phyloP scores from a whole-genome alignment of 495 filamentous ascomycete species.

The Penicillium argentinense region DNA sequence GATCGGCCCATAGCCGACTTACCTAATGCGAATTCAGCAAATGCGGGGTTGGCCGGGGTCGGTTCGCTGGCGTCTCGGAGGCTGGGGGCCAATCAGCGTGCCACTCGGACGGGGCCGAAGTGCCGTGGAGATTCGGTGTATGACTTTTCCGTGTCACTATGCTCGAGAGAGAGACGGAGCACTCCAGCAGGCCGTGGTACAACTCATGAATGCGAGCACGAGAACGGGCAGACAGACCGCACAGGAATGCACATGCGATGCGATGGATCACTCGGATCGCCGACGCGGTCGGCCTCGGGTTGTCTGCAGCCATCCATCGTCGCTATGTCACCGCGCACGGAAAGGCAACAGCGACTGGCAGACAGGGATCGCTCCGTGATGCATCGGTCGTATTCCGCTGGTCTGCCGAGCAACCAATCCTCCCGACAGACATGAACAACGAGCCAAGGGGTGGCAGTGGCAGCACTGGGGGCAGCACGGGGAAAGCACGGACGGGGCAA shows the following conservation, averaged over 20 bases:
- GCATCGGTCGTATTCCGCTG: constrained; percentile 5
- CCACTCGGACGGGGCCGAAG: constrained; percentile 26
- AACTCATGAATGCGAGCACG: no score
- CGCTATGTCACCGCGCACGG: background rate
- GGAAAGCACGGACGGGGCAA: no score
- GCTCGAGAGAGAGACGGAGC: no score
- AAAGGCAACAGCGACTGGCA: no score
- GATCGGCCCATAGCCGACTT: constrained; percentile 19
- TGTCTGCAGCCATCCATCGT: constrained; percentile 6
- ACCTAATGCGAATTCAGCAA: constrained; percentile 26
- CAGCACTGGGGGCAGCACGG: constrained; percentile 1
- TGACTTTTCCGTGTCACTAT: constrained; percentile 15
- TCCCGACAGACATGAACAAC: constrained; percentile 4
- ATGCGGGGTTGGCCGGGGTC: constrained; percentile 37
- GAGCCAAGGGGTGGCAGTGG: background rate
- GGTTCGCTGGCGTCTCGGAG: constrained; percentile 34
- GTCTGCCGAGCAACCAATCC: constrained; percentile 6
- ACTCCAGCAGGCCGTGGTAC: no score
- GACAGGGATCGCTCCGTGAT: constrained; percentile 8
- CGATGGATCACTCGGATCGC: constrained; percentile 5
- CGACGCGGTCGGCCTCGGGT: constrained; percentile 19
- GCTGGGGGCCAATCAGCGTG: constrained; percentile 33
- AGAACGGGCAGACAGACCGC: no score
- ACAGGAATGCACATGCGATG: no score
- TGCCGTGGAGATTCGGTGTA: constrained; percentile 21